Conservation (phyloP, 148 eudicot genomes). For the Euryodendron excelsum region DNA sequence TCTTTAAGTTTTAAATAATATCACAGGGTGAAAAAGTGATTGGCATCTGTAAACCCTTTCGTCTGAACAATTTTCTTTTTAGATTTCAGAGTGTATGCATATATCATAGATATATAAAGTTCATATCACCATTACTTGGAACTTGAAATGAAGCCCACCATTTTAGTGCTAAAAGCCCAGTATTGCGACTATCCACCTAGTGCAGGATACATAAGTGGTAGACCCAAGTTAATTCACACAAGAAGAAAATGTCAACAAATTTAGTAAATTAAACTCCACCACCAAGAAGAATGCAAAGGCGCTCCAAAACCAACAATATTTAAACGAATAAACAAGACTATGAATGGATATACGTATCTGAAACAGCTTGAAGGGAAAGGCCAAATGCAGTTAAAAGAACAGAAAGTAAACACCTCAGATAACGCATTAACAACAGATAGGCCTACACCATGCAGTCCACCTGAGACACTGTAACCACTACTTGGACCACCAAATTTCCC, state of each 20-base stretch:
- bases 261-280: not conserved
- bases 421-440: conserved; percentile 93
- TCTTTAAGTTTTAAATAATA: too few relatives aligned
- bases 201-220: not conserved
- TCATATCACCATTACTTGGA: not conserved
- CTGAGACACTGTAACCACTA: conserved; percentile 98
- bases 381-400: not conserved
- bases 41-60: not conserved
- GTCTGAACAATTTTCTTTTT: too few relatives aligned
- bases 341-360: not conserved
- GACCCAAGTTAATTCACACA: not conserved
- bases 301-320: not conserved
- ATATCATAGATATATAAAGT: not conserved
- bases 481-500: conserved; percentile 97
- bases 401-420: conserved; percentile 67
- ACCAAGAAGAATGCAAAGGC: conserved; percentile 7
- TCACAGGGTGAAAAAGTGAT: not conserved
- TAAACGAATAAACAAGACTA: not conserved
- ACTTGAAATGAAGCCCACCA: not conserved
- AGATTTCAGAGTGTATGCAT: not conserved
- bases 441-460: conserved; percentile 97
- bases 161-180: not conserved
- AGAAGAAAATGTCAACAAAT: not conserved
- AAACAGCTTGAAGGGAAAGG: not conserved
- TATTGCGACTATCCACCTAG: not conserved